Percentiles rank a stretch among this genome's conserved stretches.
Conservation (phyloP, 768 basidiomycete genomes). For the Tricholoma bakamatsutake region DNA sequence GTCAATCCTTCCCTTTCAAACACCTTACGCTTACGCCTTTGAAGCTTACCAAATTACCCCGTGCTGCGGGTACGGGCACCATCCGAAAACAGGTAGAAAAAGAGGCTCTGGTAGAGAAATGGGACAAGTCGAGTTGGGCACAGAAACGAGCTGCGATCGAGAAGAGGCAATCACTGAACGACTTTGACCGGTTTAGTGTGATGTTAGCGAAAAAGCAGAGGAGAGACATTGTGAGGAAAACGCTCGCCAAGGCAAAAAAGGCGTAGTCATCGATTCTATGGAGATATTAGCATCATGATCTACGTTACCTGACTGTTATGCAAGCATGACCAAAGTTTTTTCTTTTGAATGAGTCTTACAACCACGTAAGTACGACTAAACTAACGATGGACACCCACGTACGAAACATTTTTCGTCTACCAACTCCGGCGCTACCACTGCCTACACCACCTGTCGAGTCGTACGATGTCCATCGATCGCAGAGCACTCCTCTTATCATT, state of each 20-base stretch:
- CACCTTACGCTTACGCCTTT: conserved; percentile 89
- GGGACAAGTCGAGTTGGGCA: conserved; percentile 86
- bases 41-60: conserved; percentile 77
- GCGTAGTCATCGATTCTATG: conserved; percentile 24
- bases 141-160: conserved; percentile 73
- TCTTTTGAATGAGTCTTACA: too few relatives aligned
- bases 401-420: conserved; percentile 12
- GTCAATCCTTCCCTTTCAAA: conserved; percentile 88
- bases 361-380: background rate
- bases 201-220: conserved; percentile 87
- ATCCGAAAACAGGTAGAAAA: conserved; percentile 87
- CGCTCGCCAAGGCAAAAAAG: conserved; percentile 51
- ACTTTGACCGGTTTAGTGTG: conserved; percentile 89
- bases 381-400: background rate
- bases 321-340: background rate
- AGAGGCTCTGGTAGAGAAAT: conserved; percentile 78
- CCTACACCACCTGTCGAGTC: conserved; percentile 28
- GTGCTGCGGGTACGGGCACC: conserved; percentile 74
- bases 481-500: conserved; percentile 66
- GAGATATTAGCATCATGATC: background rate
- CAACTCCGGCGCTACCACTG: conserved; percentile 10
- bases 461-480: conserved; percentile 46
- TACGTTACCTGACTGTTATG: background rate
- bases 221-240: conserved; percentile 72
- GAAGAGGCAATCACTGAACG: conserved; percentile 71